Evolutionary conservation across 805 yeast genomes (phyloP).

Genomic region (Candida sphagnicola): DNA sequence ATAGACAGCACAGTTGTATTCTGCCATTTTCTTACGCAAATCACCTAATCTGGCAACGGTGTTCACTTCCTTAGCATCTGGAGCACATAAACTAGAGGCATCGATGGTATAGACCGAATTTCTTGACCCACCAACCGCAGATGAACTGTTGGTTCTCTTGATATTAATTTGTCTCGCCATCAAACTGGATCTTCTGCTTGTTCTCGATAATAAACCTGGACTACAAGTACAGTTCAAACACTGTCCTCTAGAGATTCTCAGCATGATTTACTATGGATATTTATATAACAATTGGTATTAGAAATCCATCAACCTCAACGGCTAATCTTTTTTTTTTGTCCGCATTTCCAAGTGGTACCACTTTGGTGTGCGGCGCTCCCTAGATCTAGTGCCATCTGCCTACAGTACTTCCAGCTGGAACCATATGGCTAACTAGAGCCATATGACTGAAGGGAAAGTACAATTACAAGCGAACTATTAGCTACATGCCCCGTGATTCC

Average conservation of each 20-base stretch:
- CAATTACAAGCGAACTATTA: too few species aligned
- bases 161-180: conserved; percentile 41
- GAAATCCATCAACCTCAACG: background rate
- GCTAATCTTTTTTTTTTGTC: background rate
- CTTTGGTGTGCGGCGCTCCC: background rate
- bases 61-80: conserved; percentile 49
- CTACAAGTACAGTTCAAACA: conserved; percentile 82
- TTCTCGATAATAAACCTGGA: conserved; percentile 73
- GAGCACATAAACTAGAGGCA: conserved; percentile 38
- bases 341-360: background rate
- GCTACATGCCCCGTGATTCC: too few species aligned
- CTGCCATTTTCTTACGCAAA: conserved; percentile 54
- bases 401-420: too few species aligned
- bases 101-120: conserved; percentile 41
- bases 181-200: conserved; percentile 54
- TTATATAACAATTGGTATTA: too few species aligned
- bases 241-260: conserved; percentile 37
- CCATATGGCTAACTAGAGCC: too few species aligned
- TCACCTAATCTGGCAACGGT: conserved; percentile 60
- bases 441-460: too few species aligned
- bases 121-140: conserved; percentile 30
- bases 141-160: conserved; percentile 18
- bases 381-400: too few species aligned
- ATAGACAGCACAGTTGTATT: conserved; percentile 47
- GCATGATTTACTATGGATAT: conserved; percentile 13